Evolutionary conservation across 2,329 filamentous ascomycete genomes (phyloP).

Genomic region (Fusarium devonianum): DNA sequence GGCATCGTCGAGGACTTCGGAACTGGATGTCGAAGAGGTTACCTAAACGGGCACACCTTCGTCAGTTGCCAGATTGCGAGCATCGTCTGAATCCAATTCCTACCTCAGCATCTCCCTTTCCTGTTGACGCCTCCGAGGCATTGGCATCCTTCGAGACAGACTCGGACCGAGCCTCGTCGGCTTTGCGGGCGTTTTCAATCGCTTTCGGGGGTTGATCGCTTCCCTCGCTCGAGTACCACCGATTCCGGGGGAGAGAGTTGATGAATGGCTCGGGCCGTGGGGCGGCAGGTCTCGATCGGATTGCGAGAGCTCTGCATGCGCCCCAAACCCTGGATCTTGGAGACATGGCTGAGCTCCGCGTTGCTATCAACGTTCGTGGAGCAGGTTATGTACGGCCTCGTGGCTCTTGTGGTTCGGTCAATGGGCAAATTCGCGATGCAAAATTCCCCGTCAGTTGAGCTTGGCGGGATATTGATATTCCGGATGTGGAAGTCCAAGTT

Average conservation of each 20-base stretch:
- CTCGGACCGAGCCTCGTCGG: constrained; percentile 15
- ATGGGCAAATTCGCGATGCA: constrained; percentile 37
- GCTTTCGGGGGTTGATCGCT: constrained; percentile 38
- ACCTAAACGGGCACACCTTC: constrained; percentile 24
- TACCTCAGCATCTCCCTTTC: constrained; percentile 32
- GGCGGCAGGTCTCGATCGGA: constrained; percentile 41
- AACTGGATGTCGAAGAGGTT: constrained; percentile 12
- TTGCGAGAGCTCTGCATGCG: constrained; percentile 46
- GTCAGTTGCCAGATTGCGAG: constrained; percentile 24
- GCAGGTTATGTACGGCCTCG: constrained; percentile 32
- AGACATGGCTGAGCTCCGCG: constrained; percentile 46
- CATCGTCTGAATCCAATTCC: constrained; percentile 26
- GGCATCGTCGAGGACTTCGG: constrained; percentile 46
- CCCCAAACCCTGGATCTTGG: constrained; percentile 46
- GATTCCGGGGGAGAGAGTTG: constrained; percentile 30
- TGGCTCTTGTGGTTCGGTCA: constrained; percentile 36
- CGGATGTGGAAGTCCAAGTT: constrained; percentile 1
- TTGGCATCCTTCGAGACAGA: constrained; percentile 3
- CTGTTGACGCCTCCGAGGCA: constrained; percentile 5
- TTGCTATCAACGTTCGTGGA: constrained; percentile 40
- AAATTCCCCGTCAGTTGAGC: constrained; percentile 35
- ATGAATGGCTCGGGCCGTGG: constrained; percentile 36
- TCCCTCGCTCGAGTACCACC: constrained; percentile 47
- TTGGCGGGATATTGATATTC: constrained; percentile 34
- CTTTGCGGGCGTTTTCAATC: constrained; percentile 26